Percentiles rank a stretch among this genome's conserved stretches.
These are phyloP conservation scores for Cudoniella acicularis DNA, from an alignment of 495 filamentous ascomycete genomes.

Conservation along the genomic window DNA sequence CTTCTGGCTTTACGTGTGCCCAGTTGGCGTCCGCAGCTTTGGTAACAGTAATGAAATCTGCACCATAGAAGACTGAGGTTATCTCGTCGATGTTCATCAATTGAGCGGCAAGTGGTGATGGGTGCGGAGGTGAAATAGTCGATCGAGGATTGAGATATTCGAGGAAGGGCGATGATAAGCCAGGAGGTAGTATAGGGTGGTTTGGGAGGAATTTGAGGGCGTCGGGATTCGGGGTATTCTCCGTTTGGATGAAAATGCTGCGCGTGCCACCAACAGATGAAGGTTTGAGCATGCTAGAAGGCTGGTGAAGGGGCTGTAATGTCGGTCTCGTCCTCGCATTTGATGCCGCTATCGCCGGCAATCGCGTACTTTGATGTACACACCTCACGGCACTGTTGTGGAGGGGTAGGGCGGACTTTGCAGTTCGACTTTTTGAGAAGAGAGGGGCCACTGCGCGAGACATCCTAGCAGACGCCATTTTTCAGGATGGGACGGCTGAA, in stretches of 20 bases:
- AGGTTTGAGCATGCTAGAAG: constrained; percentile 28
- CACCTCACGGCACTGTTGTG: constrained; percentile 10
- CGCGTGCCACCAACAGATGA: constrained; percentile 45
- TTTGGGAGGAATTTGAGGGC: constrained; percentile 95
- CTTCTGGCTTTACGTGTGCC: constrained; percentile 91
- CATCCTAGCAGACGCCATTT: constrained; percentile 17
- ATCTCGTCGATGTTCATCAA: constrained; percentile 90
- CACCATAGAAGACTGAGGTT: constrained; percentile 88
- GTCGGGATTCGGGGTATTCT: constrained; percentile 85
- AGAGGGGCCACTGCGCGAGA: constrained; percentile 14
- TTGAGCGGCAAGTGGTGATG: constrained; percentile 87
- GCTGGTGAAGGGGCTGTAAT: constrained; percentile 45
- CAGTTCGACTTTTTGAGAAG: constrained; percentile 14
- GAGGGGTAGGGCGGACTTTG: constrained; percentile 7
- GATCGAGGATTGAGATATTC: constrained; percentile 88
- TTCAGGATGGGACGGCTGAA: not conserved
- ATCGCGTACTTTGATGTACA: constrained; percentile 26
- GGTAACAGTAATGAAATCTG: constrained; percentile 94
- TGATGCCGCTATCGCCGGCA: constrained; percentile 48
- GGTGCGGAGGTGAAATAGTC: constrained; percentile 82
- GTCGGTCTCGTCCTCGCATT: constrained; percentile 43
- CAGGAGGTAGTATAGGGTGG: constrained; percentile 70
- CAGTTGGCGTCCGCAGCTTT: constrained; percentile 84
- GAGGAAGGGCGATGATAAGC: constrained; percentile 69
- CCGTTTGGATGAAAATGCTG: constrained; percentile 96